Evolutionary conservation across 106 monocot genomes (phyloP), one percentile per base, ranked within the genome.

Genomic region (Phalaenopsis equestris): DNA sequence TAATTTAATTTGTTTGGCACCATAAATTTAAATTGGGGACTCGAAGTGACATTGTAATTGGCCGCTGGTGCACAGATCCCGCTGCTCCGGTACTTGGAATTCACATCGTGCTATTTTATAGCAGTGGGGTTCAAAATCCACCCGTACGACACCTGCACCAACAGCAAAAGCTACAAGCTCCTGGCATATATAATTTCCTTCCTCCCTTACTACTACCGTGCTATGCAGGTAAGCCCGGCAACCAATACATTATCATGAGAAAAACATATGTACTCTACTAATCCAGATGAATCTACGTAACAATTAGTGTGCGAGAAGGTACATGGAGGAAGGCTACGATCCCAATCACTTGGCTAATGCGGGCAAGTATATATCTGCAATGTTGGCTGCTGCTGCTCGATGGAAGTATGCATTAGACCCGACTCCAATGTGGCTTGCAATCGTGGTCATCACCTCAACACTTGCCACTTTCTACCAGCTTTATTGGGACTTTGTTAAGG

Each of bases 401-500:
- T 86, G 80, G 86, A 91, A 91, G 78, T 99, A 93, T 79, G 93
- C 95, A 3, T 81, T 86, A 3, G 82, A 86, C 21, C 95, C 88
- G 5, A 87, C 91, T 3, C 85, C 88, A 6, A 17, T 86, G 47
- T 91, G 91, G 91, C 73, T 93, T 42, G 83, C 49, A 19, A 42
- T 78, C 46, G 93, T 90, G 24, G 73, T 95, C 3, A 73, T 91
- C 21, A 78, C 88, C 11, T 99, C 92, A 37, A 80, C 86, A 5
- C 39, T 75, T 6, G 98, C 98, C 58, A 99, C 98, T 8, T 2
- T 86, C 57, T 99, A 99, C 64, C 99, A 99, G 81, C 76, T 95
- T 38, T 95, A 93, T 81, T 99, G 99, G 99, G 99, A 99, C 86
- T 99, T 91, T 55, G 99, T 95, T 78, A 95, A 90, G 87, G 99